phyloP scores from a whole-genome alignment of 805 yeast genomes.

The Nakazawaea anatomiae region DNA sequence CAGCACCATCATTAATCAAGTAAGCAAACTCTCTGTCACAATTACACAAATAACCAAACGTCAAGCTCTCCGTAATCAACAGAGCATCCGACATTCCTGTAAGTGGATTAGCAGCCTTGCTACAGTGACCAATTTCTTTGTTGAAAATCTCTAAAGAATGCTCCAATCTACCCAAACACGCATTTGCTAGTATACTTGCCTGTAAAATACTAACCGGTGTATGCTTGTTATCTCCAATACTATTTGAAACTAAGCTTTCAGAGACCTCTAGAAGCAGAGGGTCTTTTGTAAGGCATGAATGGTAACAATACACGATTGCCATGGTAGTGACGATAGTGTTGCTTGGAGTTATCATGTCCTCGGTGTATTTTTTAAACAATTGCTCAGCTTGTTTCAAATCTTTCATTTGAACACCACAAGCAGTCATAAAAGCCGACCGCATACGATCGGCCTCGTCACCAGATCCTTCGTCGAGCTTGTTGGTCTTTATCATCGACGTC shows the following conservation, averaged over 20 bases:
- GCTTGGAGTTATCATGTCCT: slow-evolving; percentile 15
- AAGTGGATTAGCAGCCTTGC: background rate
- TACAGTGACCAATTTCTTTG: slow-evolving; percentile 16
- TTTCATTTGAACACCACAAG: slow-evolving; percentile 1
- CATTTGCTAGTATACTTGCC: slow-evolving; percentile 19
- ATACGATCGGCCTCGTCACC: background rate
- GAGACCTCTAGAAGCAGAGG: slow-evolving; percentile 16
- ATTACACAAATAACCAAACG: slow-evolving; percentile 18
- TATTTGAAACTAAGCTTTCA: slow-evolving; percentile 13
- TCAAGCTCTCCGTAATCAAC: slow-evolving; percentile 18
- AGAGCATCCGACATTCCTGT: slow-evolving; percentile 5
- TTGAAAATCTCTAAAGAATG: slow-evolving; percentile 26
- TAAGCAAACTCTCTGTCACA: slow-evolving; percentile 26
- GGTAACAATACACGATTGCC: slow-evolving; percentile 19
- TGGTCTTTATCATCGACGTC: background rate
- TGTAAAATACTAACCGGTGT: slow-evolving; percentile 20
- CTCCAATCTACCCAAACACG: slow-evolving; percentile 24
- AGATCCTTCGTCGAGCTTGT: background rate
- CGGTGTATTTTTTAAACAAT: slow-evolving; percentile 19
- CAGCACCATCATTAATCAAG: slow-evolving; percentile 22
- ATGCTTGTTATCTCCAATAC: slow-evolving; percentile 19
- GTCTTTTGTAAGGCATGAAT: slow-evolving; percentile 15
- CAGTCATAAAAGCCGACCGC: background rate
- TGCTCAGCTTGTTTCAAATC: slow-evolving; percentile 18
- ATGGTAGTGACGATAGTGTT: slow-evolving; percentile 4